Evolutionary conservation across 192 early-diverging fungal genomes (phyloP).

Genomic region (Podochytrium sp.): DNA sequence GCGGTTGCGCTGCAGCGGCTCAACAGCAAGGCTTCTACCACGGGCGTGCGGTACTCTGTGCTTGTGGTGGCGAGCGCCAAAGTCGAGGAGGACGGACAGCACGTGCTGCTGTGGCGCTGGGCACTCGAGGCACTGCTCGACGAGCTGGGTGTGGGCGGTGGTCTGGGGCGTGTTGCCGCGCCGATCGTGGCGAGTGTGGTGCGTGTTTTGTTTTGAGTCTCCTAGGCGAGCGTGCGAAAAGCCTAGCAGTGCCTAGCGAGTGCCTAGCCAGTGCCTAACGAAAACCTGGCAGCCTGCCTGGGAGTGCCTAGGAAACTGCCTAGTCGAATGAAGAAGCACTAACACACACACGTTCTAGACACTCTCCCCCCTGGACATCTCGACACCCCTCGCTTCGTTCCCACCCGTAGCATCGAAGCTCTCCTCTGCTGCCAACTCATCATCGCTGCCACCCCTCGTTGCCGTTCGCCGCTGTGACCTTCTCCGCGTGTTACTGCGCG

Average conservation of each 20-base stretch:
- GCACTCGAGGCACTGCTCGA: slow-evolving; percentile 50
- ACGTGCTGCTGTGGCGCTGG: slow-evolving; percentile 52
- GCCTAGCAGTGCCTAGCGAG: no score
- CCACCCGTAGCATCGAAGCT: slow-evolving; percentile 6
- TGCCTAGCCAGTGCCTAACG: no score
- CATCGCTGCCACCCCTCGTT: slow-evolving; percentile 48
- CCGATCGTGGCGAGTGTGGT: no score
- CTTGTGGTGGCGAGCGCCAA: slow-evolving; percentile 30
- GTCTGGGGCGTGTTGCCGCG: slow-evolving; percentile 39
- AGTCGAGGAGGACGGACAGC: slow-evolving; percentile 16
- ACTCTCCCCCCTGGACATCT: slow-evolving; percentile 29
- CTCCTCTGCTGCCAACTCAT: background rate
- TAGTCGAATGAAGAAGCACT: no score
- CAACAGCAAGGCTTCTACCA: background rate
- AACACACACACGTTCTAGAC: slow-evolving; percentile 7
- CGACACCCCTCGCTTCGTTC: slow-evolving; percentile 6
- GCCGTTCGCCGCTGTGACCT: slow-evolving; percentile 50
- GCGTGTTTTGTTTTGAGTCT: no score
- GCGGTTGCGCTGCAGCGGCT: slow-evolving; percentile 38
- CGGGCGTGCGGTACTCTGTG: background rate
- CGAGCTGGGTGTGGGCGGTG: slow-evolving; percentile 44
- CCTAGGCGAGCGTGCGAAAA: no score
- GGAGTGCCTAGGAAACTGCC: no score
- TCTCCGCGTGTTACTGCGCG: slow-evolving; percentile 50
- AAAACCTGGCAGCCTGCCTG: no score